phyloP scores from a whole-genome alignment of 306 rosid genomes.

The Cicer cuneatum region DNA sequence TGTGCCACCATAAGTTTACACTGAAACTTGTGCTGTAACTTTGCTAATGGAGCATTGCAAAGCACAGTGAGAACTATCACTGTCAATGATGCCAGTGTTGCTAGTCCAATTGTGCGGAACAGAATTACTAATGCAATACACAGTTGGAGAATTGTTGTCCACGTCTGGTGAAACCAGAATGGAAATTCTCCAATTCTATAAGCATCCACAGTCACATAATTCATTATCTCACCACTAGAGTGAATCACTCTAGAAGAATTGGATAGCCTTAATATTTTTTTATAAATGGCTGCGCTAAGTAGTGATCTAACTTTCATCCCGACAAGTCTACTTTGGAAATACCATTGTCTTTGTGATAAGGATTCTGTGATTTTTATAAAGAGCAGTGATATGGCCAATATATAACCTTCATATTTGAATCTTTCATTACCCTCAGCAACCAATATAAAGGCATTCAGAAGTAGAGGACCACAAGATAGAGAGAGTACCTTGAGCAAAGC shows the following conservation, averaged over 20 bases:
- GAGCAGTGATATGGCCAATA: slow-evolving; percentile 60
- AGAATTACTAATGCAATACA: slow-evolving; percentile 60
- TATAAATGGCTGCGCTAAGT: slow-evolving; percentile 65
- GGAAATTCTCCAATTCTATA: slow-evolving; percentile 50
- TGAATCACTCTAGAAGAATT: slow-evolving; percentile 59
- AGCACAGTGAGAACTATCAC: slow-evolving; percentile 64
- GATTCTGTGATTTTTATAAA: slow-evolving; percentile 45
- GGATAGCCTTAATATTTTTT: slow-evolving; percentile 65
- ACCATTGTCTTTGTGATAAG: no score
- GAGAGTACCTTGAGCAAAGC: background rate
- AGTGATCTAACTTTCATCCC: slow-evolving; percentile 69
- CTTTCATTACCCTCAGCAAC: slow-evolving; percentile 68
- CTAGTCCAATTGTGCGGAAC: slow-evolving; percentile 13
- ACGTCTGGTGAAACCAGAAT: slow-evolving; percentile 67
- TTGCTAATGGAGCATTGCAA: slow-evolving; percentile 78
- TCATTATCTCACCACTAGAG: slow-evolving; percentile 81
- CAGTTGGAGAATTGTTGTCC: slow-evolving; percentile 72
- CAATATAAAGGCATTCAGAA: slow-evolving; percentile 70
- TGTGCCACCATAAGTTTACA: slow-evolving; percentile 61
- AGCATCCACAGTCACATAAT: slow-evolving; percentile 72
- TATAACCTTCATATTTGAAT: slow-evolving; percentile 67
- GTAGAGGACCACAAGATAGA: slow-evolving; percentile 67
- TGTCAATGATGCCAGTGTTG: slow-evolving; percentile 62
- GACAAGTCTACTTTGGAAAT: background rate
- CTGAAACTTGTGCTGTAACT: slow-evolving; percentile 70